A percentile compares a stretch with the other conserved stretches of the same genome.
phyloP scores from a whole-genome alignment of 2,329 filamentous ascomycete species.

The Fusarium tjaetaba region DNA sequence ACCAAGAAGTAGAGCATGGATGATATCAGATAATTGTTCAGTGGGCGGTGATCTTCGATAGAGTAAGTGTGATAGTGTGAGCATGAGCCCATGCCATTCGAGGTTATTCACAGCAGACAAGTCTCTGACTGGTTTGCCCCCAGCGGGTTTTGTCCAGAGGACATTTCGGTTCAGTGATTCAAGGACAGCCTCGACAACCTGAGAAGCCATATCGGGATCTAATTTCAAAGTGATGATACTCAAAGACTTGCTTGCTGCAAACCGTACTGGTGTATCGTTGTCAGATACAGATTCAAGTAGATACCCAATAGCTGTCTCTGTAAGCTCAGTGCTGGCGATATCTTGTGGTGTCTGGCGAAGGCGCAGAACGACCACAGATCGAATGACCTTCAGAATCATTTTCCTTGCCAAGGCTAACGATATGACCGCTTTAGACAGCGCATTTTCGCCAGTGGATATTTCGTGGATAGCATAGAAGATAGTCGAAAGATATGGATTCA shows the following conservation, averaged over 20 bases:
- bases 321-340: slow-evolving; percentile 60
- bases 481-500: slow-evolving; percentile 70
- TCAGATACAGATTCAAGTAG: slow-evolving; percentile 83
- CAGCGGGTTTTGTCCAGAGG: slow-evolving; percentile 58
- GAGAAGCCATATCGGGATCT: slow-evolving; percentile 80
- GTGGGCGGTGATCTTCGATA: slow-evolving; percentile 85
- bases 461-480: slow-evolving; percentile 74
- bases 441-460: slow-evolving; percentile 62
- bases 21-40: slow-evolving; percentile 74
- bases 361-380: slow-evolving; percentile 75
- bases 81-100: slow-evolving; percentile 90
- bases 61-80: slow-evolving; percentile 86
- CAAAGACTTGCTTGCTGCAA: slow-evolving; percentile 91
- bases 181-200: slow-evolving; percentile 88
- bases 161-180: slow-evolving; percentile 71
- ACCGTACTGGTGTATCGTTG: slow-evolving; percentile 88
- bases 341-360: slow-evolving; percentile 62
- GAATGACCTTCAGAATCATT: slow-evolving; percentile 83
- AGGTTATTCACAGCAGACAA: slow-evolving; percentile 81
- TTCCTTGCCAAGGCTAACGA: slow-evolving; percentile 85
- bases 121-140: slow-evolving; percentile 60
- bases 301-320: slow-evolving; percentile 85
- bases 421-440: slow-evolving; percentile 63
- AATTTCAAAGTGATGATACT: slow-evolving; percentile 87
- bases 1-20: slow-evolving; percentile 80